Evolutionary conservation across 176 grass and related monocot species (phyloP).

Genomic region (Paspalum vaginatum): DNA sequence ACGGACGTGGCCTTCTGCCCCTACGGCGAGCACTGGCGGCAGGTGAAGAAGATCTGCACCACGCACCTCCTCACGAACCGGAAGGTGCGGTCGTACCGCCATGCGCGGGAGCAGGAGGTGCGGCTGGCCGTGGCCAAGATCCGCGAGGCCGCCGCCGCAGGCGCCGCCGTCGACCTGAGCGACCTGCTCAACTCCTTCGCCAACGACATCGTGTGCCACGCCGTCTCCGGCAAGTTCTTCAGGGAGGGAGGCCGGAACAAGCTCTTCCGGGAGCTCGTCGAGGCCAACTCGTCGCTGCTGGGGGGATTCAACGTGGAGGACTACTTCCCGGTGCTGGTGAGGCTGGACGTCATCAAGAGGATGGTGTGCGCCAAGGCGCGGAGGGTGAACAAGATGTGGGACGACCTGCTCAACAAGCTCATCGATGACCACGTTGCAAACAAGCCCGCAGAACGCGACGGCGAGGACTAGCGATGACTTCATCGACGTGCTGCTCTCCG

Average conservation of each 20-base stretch:
- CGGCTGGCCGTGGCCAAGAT: neutral
- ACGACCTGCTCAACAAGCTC: slow-evolving; percentile 44
- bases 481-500: neutral
- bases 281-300: slow-evolving; percentile 8
- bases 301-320: slow-evolving; percentile 43
- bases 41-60: neutral
- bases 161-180: neutral
- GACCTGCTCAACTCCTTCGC: neutral
- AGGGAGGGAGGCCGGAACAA: neutral
- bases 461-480: neutral
- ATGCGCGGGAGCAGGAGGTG: neutral
- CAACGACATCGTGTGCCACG: neutral
- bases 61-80: neutral
- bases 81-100: neutral
- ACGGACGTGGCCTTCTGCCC: neutral
- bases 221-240: neutral
- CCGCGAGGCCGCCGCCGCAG: neutral
- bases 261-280: neutral
- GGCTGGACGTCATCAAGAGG: slow-evolving; percentile 9
- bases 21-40: neutral
- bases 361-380: slow-evolving; percentile 24
- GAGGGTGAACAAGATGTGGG: slow-evolving; percentile 28
- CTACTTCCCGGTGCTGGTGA: slow-evolving; percentile 37
- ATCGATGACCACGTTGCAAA: slow-evolving; percentile 34
- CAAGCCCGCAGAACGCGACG: neutral